Evolutionary conservation across 768 basidiomycete genomes (phyloP), one percentile per base, ranked within the genome.

Genomic region (Naganishia friedmannii): DNA sequence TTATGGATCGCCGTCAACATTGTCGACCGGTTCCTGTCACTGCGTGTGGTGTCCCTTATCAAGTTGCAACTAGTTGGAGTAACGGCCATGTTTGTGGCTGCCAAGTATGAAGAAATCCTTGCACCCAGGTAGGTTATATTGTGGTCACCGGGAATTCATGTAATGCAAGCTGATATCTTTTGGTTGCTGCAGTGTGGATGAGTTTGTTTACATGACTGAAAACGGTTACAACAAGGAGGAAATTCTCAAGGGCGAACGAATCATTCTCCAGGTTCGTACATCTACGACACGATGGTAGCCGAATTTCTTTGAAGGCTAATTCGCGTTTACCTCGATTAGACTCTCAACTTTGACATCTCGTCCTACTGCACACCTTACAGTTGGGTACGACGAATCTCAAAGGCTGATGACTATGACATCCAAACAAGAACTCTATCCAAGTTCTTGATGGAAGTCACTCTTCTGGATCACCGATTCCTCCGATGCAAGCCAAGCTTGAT

Each of bases 1-100:
- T 87, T 98, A 21, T 99, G 96, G 96, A 98, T 98, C 76, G 92
- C 95, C 51, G 86, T 99, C 85, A 99, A 98, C 84, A 89, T 99
- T 71, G 87, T 95, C 73, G 92, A 95, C 79, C 90, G 92, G 72
- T 93, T 95, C 85, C 85, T 95, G 58, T 91, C 90, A 63, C 88
- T 89, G 77, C 88, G 92, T 37, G 88, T 91, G 68, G 92, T 95
- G 21, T 91, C 90, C 3, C 83, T 93, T 48, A 87, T 90, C 77
- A 95, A 93, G 83, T 87, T 95, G 58, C 92, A 95, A 83, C 89
- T 99, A 31, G 96, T 99, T 68, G 96, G 96, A 31, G 91, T 99
- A 72, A 96, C 94, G 0, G 95, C 96, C 57, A 94, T 99, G 90
- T 98, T 98, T 84, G 89, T 99, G 74, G 96, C 96, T 0, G 90